Base-by-base conservation (phyloP, 495 filamentous ascomycete genomes). In the Tuber umbilicatum region DNA sequence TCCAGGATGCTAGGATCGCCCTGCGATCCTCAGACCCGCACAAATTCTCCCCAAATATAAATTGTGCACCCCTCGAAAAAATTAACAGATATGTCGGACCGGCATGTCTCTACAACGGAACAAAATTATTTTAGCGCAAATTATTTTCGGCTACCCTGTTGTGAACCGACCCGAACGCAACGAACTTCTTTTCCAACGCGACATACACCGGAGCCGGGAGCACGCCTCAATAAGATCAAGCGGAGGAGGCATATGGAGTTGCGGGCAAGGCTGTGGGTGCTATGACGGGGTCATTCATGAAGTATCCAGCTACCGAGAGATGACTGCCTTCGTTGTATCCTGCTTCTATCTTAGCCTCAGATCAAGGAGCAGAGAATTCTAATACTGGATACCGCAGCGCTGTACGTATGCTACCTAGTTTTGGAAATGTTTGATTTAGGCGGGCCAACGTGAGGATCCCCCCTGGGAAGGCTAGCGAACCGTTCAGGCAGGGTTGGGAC, bases 21-120 rank as follows among this genome's bases (percentile, higher is more conserved):
- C 82, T 86, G 70, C 85, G 87, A 75, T 86, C 88, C 17, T 87
- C 85, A 68, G 86, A 89, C 74, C 82, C 89, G 39, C 89, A 90
- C 76, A 85, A 86, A 70, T 71, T 81, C 45, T 82, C 84, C 23
- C 86, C 86, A 5, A 83, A 84, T 41, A 82, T 85, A 70, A 79
- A 83, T 7, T 90, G 89, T 81, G 80, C 79, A 17, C 82, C 81
- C 50, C 69, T 88, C 6, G 83, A 83, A 1, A 88, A 90, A 77
- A 87, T 90, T 71, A 90, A 89, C 77, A 82, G 79, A 10, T 85
- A 86, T 43, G 80, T 89, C 68, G 88, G 88, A 0, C 82, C 87
- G 5, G 84, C 83, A 16, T 83, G 85, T 41, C 83, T 89, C 68
- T 89, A 90, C 81, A 84, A 82, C 35, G 82, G 89, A 68, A 84